Evolutionary conservation across 163 green algal genomes (phyloP).

Genomic region (Prototheca cutis): DNA sequence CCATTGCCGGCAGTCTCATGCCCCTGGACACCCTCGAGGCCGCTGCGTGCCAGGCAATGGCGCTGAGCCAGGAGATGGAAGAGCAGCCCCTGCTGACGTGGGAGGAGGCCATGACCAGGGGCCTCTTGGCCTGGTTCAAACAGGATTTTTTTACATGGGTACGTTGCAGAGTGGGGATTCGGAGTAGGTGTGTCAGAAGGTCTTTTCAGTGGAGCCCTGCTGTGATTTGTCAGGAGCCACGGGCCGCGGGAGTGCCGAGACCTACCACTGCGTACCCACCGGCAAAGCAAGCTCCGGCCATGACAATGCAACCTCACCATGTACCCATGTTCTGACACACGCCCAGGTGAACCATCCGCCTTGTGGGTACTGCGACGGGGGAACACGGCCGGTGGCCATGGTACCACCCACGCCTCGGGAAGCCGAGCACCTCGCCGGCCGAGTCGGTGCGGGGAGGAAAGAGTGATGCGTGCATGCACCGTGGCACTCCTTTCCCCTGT

Average conservation of each 20-base stretch:
- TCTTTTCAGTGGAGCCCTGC: too few relatives aligned
- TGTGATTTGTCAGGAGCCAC: too few relatives aligned
- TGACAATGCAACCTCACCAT: too few relatives aligned
- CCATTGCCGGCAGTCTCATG: constrained; percentile 31
- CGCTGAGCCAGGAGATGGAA: constrained; percentile 13
- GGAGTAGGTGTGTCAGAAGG: neutral
- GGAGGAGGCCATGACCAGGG: constrained; percentile 24
- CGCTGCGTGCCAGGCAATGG: constrained; percentile 12
- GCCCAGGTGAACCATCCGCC: constrained; percentile 33
- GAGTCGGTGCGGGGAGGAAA: neutral
- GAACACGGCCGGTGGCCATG: constrained; percentile 10
- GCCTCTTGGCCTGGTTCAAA: constrained; percentile 68
- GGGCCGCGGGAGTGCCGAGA: too few relatives aligned
- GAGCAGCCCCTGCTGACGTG: constrained; percentile 17
- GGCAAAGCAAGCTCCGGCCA: too few relatives aligned
- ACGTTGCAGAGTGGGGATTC: neutral
- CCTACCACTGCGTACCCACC: too few relatives aligned
- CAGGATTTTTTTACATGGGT: constrained; percentile 67
- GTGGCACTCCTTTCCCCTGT: too few relatives aligned
- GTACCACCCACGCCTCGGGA: constrained; percentile 30
- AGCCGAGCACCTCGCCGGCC: constrained; percentile 18
- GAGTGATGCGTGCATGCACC: neutral
- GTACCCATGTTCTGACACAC: too few relatives aligned
- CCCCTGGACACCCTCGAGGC: constrained; percentile 18
- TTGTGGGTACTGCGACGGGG: constrained; percentile 32